phyloP scores from a whole-genome alignment of 805 yeast species.

The Tetrapisispora namnaoensis region DNA sequence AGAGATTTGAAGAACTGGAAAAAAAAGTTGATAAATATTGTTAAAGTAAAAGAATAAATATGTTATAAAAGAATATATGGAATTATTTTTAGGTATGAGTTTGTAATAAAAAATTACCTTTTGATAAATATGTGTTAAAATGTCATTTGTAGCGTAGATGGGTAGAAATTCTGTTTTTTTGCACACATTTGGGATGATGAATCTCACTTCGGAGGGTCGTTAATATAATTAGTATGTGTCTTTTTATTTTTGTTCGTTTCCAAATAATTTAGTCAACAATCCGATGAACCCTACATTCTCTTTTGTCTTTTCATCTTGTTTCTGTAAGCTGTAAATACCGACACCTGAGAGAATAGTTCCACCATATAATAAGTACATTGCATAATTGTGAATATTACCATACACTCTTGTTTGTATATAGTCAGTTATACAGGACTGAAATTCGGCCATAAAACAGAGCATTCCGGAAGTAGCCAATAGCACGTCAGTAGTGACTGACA shows the following conservation, averaged over 20 bases:
- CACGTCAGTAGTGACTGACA: conserved; percentile 64
- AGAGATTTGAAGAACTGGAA: conserved; percentile 12
- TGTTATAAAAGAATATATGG: not conserved
- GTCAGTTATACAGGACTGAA: conserved; percentile 85
- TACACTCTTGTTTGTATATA: conserved; percentile 83
- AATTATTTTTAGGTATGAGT: not conserved
- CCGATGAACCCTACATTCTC: conserved; percentile 70
- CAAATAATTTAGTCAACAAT: not conserved
- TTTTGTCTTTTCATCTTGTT: not conserved
- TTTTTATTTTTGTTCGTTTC: not conserved
- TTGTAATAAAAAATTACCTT: too few relatives aligned
- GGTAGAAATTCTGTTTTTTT: not conserved
- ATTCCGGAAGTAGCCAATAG: conserved; percentile 54
- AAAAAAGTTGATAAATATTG: conserved; percentile 8
- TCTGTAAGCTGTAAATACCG: conserved; percentile 55
- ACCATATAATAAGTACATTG: conserved; percentile 54
- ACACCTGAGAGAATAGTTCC: conserved; percentile 65
- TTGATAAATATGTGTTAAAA: not conserved
- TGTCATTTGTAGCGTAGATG: too few relatives aligned
- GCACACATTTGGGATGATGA: not conserved
- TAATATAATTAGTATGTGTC: not conserved
- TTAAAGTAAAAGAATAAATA: conserved; percentile 4
- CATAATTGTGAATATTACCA: conserved; percentile 63
- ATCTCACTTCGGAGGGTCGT: too few relatives aligned
- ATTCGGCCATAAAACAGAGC: conserved; percentile 76